Percentiles rank a stretch among this genome's conserved stretches.
Evolutionary conservation across 257 asterid species (phyloP).

Genomic region (Gentiana macrophylla): DNA sequence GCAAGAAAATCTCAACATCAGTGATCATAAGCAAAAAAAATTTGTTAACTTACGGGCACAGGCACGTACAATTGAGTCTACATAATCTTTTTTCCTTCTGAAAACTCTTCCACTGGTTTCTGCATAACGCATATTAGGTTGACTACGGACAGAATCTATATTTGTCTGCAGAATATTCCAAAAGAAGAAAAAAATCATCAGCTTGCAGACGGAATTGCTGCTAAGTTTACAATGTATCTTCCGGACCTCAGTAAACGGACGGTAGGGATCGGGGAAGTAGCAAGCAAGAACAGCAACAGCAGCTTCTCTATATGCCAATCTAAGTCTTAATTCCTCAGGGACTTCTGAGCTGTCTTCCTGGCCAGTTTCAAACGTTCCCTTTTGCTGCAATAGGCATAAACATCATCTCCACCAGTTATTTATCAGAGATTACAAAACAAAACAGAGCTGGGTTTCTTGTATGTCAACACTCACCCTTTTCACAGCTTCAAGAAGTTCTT

Average conservation of each 20-base stretch:
- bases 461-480: conserved; percentile 52
- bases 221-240: background rate
- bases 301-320: conserved; percentile 96
- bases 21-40: background rate
- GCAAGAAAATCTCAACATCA: too few species aligned
- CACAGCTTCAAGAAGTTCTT: conserved; percentile 94
- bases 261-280: conserved; percentile 71
- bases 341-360: conserved; percentile 90
- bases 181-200: conserved; percentile 1
- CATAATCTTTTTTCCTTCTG: conserved; percentile 71
- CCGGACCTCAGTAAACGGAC: conserved; percentile 55
- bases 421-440: conserved; percentile 12
- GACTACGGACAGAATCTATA: conserved; percentile 71
- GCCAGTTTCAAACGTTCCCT: conserved; percentile 97
- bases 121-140: conserved; percentile 68
- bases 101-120: conserved; percentile 72
- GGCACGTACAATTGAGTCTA: conserved; percentile 68
- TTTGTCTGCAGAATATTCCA: conserved; percentile 53
- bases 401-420: conserved; percentile 1
- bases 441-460: background rate
- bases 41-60: conserved; percentile 89
- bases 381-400: conserved; percentile 53
- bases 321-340: conserved; percentile 86
- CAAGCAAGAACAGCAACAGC: conserved; percentile 96
- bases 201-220: background rate